These are phyloP conservation scores for Solanum chiquidenum DNA, from an alignment of 257 asterid species.

Conservation along the genomic window DNA sequence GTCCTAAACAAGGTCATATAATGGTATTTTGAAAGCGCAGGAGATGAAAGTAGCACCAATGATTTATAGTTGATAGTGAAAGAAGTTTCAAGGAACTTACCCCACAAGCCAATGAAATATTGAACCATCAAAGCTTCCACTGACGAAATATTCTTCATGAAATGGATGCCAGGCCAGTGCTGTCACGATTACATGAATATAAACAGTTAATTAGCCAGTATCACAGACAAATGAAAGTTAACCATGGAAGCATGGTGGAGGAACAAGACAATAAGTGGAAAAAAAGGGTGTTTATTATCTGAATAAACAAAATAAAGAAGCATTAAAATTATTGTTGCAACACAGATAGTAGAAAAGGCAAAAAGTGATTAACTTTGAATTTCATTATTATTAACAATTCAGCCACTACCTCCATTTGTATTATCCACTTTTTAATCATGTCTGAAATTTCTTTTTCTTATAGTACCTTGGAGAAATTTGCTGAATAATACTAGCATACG, in stretches of 20 bases:
- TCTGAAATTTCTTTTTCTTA: neutral
- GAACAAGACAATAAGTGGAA: neutral
- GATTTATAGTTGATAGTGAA: neutral
- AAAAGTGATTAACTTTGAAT: neutral
- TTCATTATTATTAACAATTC: neutral
- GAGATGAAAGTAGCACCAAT: neutral
- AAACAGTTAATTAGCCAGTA: conserved; percentile 1
- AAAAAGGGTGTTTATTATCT: neutral
- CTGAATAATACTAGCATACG: neutral
- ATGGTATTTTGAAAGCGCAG: neutral
- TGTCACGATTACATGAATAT: conserved; percentile 14
- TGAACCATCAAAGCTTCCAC: conserved; percentile 98
- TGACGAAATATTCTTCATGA: conserved; percentile 94
- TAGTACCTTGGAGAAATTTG: neutral
- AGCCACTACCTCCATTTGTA: neutral
- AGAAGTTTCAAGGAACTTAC: conserved; percentile 27
- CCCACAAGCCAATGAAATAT: conserved; percentile 98
- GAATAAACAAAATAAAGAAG: neutral
- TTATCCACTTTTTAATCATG: neutral
- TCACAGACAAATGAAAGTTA: neutral
- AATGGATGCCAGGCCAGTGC: conserved; percentile 99
- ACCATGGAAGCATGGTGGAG: neutral
- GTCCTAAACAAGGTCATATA: neutral
- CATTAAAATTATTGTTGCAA: neutral
- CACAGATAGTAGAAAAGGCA: neutral